phyloP scores from a whole-genome alignment of 1,284 basidiomycete genomes.

The Boletus mariae region DNA sequence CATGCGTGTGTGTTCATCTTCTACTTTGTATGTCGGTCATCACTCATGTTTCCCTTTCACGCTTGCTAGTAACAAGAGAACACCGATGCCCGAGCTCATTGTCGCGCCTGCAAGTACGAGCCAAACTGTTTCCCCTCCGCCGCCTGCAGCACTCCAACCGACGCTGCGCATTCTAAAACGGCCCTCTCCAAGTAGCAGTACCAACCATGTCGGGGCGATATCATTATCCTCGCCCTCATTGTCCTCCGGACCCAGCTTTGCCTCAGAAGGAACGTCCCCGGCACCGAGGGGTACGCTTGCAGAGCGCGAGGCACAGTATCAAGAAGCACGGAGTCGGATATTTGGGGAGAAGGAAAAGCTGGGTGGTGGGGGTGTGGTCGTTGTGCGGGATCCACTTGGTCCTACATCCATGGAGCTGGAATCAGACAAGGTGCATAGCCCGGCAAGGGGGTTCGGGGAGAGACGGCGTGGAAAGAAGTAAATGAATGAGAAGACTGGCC shows the following conservation, averaged over 20 bases:
- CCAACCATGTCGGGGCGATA: background rate
- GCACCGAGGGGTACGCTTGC: constrained; percentile 28
- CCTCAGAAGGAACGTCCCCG: constrained; percentile 14
- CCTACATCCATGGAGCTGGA: constrained; percentile 13
- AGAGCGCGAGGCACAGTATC: constrained; percentile 32
- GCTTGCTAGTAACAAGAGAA: constrained; percentile 37
- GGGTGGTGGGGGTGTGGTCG: constrained; percentile 1
- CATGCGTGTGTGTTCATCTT: constrained; percentile 11
- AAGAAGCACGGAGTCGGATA: constrained; percentile 31
- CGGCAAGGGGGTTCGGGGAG: constrained; percentile 27
- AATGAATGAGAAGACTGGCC: background rate
- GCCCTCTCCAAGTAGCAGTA: constrained; percentile 18
- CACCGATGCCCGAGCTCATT: constrained; percentile 47
- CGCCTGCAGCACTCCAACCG: constrained; percentile 30
- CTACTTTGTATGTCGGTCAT: constrained; percentile 4
- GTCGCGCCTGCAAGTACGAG: constrained; percentile 35
- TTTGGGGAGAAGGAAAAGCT: constrained; percentile 19
- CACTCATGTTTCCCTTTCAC: background rate
- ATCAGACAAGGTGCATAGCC: background rate
- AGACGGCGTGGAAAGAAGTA: constrained; percentile 18
- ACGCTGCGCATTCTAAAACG: constrained; percentile 32
- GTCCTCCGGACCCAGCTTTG: constrained; percentile 3
- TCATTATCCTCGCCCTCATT: constrained; percentile 2
- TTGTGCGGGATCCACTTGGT: constrained; percentile 30
- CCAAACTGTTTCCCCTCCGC: constrained; percentile 16